Percentiles rank a stretch among this genome's conserved stretches.
phyloP scores from a whole-genome alignment of 331 rosid species.

The Pyrus hybrid region DNA sequence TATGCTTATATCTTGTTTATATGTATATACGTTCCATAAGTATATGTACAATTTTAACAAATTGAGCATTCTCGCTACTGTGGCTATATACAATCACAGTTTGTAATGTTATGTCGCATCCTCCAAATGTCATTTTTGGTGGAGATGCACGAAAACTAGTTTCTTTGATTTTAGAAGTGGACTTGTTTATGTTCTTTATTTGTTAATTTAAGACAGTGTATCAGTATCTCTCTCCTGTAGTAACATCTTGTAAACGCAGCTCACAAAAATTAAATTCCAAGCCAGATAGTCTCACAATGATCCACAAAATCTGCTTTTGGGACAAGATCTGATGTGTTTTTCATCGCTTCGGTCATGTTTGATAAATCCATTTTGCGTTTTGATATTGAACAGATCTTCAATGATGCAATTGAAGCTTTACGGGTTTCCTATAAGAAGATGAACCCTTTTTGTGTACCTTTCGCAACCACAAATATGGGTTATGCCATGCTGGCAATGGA shows the following conservation, averaged over 20 bases:
- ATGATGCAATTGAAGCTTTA: slow-evolving; percentile 90
- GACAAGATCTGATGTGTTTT: slow-evolving; percentile 10
- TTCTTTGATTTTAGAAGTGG: background rate
- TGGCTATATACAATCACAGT: too few species aligned
- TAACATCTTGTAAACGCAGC: background rate
- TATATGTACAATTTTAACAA: too few species aligned
- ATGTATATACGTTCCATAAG: too few species aligned
- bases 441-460: slow-evolving; percentile 97
- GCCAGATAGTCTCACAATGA: background rate
- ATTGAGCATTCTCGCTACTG: too few species aligned
- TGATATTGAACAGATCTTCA: slow-evolving; percentile 61
- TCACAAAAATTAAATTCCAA: background rate
- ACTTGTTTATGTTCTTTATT: background rate
- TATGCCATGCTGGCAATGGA: slow-evolving; percentile 99
- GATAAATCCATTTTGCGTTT: slow-evolving; percentile 1
- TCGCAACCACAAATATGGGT: slow-evolving; percentile 96
- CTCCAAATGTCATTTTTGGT: slow-evolving; percentile 2
- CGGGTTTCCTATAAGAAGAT: slow-evolving; percentile 88
- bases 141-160: background rate
- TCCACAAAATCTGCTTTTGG: background rate
- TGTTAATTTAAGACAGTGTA: background rate
- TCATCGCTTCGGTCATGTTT: background rate
- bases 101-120: slow-evolving; percentile 2
- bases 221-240: background rate
- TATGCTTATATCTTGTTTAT: too few species aligned